phyloP scores from a whole-genome alignment of 2,329 filamentous ascomycete species.

The Aquanectria penicillioides region DNA sequence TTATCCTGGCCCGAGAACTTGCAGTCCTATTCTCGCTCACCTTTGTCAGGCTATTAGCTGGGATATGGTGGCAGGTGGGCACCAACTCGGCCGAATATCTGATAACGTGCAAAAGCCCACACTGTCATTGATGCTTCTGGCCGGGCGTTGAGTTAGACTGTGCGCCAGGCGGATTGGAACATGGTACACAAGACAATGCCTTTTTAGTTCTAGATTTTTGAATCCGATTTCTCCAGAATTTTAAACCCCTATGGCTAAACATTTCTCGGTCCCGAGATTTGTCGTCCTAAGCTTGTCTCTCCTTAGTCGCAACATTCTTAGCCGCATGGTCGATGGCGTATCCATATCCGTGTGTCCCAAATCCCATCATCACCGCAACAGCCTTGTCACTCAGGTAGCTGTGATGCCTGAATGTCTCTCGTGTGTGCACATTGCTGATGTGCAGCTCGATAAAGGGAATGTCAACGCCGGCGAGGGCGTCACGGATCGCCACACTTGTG shows the following conservation, averaged over 20 bases:
- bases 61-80: no score
- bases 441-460: slow-evolving; percentile 81
- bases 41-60: no score
- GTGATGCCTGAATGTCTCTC: slow-evolving; percentile 74
- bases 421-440: slow-evolving; percentile 75
- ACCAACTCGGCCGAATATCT: no score
- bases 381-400: slow-evolving; percentile 80
- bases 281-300: slow-evolving; percentile 1
- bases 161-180: no score
- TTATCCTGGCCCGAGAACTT: no score
- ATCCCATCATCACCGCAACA: slow-evolving; percentile 65
- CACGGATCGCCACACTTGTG: slow-evolving; percentile 76
- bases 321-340: slow-evolving; percentile 17
- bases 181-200: no score
- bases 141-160: no score
- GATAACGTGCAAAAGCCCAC: no score
- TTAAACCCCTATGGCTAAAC: background rate
- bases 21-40: no score
- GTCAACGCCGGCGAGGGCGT: slow-evolving; percentile 72
- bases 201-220: no score
- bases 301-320: slow-evolving; percentile 11
- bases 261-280: no score
- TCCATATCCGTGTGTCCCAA: slow-evolving; percentile 12
- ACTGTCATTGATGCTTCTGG: no score
- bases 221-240: background rate